Evolutionary conservation across 2,329 filamentous ascomycete species (phyloP), one percentile per base, ranked within the genome.

Genomic region (Colletotrichum truncatum): DNA sequence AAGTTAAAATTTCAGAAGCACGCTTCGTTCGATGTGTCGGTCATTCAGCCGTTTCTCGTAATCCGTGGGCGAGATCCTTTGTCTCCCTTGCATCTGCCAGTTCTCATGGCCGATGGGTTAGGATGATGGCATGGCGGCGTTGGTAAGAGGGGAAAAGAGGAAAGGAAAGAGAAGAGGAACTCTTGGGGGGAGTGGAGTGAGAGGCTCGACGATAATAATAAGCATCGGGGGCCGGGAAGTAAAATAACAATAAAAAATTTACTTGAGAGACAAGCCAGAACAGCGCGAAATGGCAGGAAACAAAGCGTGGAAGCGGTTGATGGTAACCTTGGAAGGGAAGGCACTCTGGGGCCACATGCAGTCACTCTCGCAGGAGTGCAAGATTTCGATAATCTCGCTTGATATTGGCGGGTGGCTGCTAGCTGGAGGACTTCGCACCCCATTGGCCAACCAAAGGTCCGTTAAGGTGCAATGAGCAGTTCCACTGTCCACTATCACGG

Each of bases 341-440:
- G 30, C 39, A 26, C 23, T 46, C 18, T 14, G 23, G 43, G 43
- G 43, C 43, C 21, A 52, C 48, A 52, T 52, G 48, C 48, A 52
- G 48, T 52, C 48, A 52, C 30, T 56, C 49, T 55, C 62, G 62
- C 65, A 66, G 51, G 53, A 62, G 61, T 32, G 56, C 34, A 62
- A 67, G 66, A 67, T 67, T 67, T 65, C 57, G 57, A 66, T 70
- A 70, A 71, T 71, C 66, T 71, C 70, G 70, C 68, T 71, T 71
- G 67, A 67, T 66, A 58, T 57, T 58, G 57, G 63, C 66, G 49
- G 48, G 63, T 66, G 66, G 63, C 63, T 66, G 57, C 63, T 67
- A 66, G 59, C 36, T 36, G 45, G 46, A 48, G 34, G 28, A 30
- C 49, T 39, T 23, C 49, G 26, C 16, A 41, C 52, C 57, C 41